Conservation (phyloP, 305 asterid genomes). For the Petunia hybrid region DNA sequence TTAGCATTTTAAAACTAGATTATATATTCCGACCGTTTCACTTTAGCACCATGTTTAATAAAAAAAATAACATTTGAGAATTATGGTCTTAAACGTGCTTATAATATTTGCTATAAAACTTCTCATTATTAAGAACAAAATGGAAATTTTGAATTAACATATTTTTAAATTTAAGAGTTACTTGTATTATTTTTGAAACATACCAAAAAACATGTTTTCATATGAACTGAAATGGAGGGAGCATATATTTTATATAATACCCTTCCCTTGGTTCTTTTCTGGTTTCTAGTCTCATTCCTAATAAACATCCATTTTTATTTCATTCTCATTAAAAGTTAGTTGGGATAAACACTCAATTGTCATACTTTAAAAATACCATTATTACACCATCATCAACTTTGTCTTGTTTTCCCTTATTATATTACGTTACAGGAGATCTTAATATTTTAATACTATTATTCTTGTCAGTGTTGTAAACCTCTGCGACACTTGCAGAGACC, state of each 20-base stretch:
- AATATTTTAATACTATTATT: background rate
- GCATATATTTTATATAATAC: background rate
- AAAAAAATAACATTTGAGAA: no score
- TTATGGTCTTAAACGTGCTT: no score
- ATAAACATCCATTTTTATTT: background rate
- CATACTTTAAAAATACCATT: background rate
- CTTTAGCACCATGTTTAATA: no score
- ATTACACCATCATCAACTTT: background rate
- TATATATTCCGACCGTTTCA: no score
- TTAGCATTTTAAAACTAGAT: no score
- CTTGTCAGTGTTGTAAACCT: background rate
- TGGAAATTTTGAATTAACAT: no score
- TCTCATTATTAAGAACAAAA: no score
- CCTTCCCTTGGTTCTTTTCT: background rate
- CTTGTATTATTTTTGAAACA: no score
- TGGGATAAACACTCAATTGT: constrained; percentile 12
- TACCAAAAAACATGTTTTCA: no score
- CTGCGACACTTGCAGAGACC: background rate
- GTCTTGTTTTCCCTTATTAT: background rate
- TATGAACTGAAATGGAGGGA: no score
- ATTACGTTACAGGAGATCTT: background rate
- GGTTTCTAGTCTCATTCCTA: background rate
- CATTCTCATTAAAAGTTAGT: background rate
- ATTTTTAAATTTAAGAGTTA: no score
- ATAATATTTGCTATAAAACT: no score